Evolutionary conservation across 2,329 filamentous ascomycete genomes (phyloP).

Genomic region (Niveomyces coronatus): DNA sequence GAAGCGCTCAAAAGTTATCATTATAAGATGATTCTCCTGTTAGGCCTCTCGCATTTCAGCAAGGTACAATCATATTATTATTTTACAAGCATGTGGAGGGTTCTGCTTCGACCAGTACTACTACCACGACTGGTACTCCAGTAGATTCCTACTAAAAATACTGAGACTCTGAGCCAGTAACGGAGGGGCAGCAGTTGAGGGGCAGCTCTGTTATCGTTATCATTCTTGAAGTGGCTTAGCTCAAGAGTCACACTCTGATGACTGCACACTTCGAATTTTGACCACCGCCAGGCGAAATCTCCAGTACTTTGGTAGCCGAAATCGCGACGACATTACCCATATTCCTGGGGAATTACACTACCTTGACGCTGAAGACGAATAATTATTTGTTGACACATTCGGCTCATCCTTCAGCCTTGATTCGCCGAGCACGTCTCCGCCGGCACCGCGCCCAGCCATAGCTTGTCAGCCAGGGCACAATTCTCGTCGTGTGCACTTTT

Average conservation of each 20-base stretch:
- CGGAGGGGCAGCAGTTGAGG: slow-evolving; percentile 24
- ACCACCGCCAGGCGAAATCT: slow-evolving; percentile 25
- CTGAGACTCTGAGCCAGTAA: no score
- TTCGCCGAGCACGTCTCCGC: neutral
- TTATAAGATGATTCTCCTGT: no score
- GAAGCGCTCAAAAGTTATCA: no score
- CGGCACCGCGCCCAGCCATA: slow-evolving; percentile 4
- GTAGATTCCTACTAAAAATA: no score
- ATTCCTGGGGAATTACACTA: no score
- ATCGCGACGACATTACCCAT: slow-evolving; percentile 13
- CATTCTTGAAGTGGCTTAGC: slow-evolving; percentile 24
- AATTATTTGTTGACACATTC: neutral
- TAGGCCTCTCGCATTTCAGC: no score
- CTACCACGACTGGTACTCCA: no score
- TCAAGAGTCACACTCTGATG: slow-evolving; percentile 27
- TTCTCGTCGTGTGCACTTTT: slow-evolving; percentile 12
- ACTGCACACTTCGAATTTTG: slow-evolving; percentile 35
- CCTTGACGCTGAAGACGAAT: no score
- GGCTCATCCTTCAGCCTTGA: neutral
- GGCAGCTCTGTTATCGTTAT: slow-evolving; percentile 36
- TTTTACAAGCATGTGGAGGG: no score
- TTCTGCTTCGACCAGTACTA: no score
- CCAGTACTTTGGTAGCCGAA: slow-evolving; percentile 13
- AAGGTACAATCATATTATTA: no score
- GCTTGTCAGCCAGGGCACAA: slow-evolving; percentile 6